Evolutionary conservation across 2,329 filamentous ascomycete genomes (phyloP).

Genomic region (Nigrospora sphaerica): DNA sequence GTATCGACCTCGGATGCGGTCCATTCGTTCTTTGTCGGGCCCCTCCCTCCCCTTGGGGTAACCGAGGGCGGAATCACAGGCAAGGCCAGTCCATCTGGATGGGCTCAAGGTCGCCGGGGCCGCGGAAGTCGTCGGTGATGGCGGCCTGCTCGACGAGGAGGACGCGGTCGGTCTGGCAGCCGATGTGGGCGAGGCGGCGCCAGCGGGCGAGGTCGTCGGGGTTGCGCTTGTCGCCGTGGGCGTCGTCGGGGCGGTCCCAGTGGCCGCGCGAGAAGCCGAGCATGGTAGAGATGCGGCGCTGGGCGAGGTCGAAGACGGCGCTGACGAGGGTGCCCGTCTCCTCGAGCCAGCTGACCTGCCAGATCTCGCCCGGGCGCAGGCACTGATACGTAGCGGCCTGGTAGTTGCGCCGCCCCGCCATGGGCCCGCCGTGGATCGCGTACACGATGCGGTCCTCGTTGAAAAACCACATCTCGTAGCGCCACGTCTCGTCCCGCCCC

Average conservation of each 20-base stretch:
- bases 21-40: too few relatives aligned
- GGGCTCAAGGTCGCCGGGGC: constrained; percentile 36
- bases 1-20: too few relatives aligned
- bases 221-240: constrained; percentile 50
- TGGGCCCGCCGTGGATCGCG: constrained; percentile 52
- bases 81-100: constrained; percentile 32
- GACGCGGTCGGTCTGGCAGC: constrained; percentile 40
- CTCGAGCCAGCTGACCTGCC: constrained; percentile 55
- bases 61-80: constrained; percentile 9
- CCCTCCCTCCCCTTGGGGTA: too few relatives aligned
- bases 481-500: constrained; percentile 30
- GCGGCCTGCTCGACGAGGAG: constrained; percentile 47
- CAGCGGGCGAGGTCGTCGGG: constrained; percentile 41
- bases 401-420: constrained; percentile 47
- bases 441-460: constrained; percentile 48
- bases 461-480: constrained; percentile 56
- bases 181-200: constrained; percentile 39
- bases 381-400: constrained; percentile 50
- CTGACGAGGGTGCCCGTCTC: constrained; percentile 52
- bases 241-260: constrained; percentile 42
- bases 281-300: constrained; percentile 41
- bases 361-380: constrained; percentile 48
- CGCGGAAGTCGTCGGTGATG: constrained; percentile 41
- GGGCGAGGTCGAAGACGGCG: constrained; percentile 46
- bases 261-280: constrained; percentile 48